Conservation (phyloP, 2,329 filamentous ascomycete species). For the Beauveria australis region DNA sequence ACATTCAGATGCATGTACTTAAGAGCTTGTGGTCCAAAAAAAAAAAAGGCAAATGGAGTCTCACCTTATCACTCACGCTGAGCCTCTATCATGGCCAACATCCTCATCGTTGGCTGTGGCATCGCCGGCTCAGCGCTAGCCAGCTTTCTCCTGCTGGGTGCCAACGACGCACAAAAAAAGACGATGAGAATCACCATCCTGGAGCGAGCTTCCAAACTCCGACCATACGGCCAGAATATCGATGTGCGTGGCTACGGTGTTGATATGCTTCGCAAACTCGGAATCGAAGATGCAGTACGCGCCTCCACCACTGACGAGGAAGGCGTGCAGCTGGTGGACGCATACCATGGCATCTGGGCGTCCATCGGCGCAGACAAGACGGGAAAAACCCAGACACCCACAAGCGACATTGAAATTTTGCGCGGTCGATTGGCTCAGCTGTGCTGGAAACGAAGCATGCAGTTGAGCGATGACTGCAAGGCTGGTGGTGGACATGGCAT, state of each 20-base stretch:
- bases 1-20: background rate
- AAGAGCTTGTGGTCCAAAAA: background rate
- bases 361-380: conserved; percentile 32
- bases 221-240: conserved; percentile 35
- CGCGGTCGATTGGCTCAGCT: conserved; percentile 37
- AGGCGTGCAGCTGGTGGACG: conserved; percentile 39
- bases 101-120: conserved; percentile 41
- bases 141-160: conserved; percentile 29
- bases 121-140: conserved; percentile 36
- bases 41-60: background rate
- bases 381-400: conserved; percentile 35
- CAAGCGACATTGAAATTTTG: conserved; percentile 53
- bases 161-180: conserved; percentile 13
- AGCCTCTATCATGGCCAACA: background rate
- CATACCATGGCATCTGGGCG: conserved; percentile 28
- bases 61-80: background rate
- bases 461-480: conserved; percentile 33
- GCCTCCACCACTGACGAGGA: conserved; percentile 35
- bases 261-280: conserved; percentile 29
- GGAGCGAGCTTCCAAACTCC: conserved; percentile 30
- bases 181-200: conserved; percentile 30
- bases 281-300: conserved; percentile 29
- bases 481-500: conserved; percentile 13
- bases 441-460: conserved; percentile 27
- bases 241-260: conserved; percentile 37